These are phyloP conservation scores for Apophysomyces sp. DNA, from an alignment of 371 early-diverging fungal species.

Conservation along the genomic window DNA sequence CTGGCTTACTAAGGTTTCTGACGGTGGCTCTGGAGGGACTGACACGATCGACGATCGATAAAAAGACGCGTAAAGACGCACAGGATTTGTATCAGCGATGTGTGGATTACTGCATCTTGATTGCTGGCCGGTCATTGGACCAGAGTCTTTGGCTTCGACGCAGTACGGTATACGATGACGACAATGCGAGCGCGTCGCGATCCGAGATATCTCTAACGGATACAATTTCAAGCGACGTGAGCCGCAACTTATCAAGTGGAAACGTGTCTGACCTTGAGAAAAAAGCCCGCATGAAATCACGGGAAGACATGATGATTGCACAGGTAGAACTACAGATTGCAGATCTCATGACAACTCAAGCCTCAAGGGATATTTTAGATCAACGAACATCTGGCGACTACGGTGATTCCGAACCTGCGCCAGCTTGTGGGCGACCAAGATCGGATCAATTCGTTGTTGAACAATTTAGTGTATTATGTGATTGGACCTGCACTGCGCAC, in stretches of 20 bases:
- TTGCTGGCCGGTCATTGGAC: constrained; percentile 77
- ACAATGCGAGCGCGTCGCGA: constrained; percentile 18
- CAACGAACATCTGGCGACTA: constrained; percentile 41
- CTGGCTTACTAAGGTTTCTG: constrained; percentile 53
- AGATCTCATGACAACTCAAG: no score
- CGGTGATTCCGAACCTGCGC: constrained; percentile 70
- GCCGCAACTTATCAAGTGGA: constrained; percentile 36
- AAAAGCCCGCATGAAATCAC: constrained; percentile 43
- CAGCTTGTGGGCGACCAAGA: constrained; percentile 74
- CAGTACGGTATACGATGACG: constrained; percentile 42
- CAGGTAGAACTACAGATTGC: no score
- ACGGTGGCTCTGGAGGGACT: constrained; percentile 59
- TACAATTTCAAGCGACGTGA: constrained; percentile 12
- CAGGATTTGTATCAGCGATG: constrained; percentile 71
- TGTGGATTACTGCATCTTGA: constrained; percentile 75
- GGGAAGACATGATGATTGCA: constrained; percentile 51
- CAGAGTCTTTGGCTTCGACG: constrained; percentile 72
- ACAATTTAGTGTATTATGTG: constrained; percentile 81
- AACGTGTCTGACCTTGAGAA: constrained; percentile 51
- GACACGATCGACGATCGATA: constrained; percentile 61
- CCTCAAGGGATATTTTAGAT: background rate
- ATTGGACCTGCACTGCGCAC: constrained; percentile 71
- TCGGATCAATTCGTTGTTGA: constrained; percentile 58
- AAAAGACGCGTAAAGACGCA: constrained; percentile 63
- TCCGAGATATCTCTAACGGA: constrained; percentile 16